Conservation (phyloP, 495 filamentous ascomycete genomes). For the Aspergillus campestris region DNA sequence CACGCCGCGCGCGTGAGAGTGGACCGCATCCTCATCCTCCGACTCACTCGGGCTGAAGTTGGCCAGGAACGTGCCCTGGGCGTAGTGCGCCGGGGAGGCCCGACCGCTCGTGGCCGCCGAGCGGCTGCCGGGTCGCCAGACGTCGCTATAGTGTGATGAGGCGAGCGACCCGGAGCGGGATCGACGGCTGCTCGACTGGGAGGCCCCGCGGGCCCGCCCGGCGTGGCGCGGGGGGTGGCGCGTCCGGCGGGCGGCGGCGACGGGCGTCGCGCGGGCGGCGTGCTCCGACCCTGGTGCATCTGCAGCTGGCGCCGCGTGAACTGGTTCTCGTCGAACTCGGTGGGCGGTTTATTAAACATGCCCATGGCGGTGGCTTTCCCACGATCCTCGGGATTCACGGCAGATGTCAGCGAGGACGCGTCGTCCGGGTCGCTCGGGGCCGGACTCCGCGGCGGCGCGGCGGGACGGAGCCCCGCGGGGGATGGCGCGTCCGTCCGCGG, state of each 20-base stretch:
- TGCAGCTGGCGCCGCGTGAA: slow-evolving; percentile 75
- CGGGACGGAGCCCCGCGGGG: slow-evolving; percentile 50
- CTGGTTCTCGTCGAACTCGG: slow-evolving; percentile 73
- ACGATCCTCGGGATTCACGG: slow-evolving; percentile 66
- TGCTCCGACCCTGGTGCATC: slow-evolving; percentile 60
- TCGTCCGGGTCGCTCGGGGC: slow-evolving; percentile 64
- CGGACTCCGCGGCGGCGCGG: slow-evolving; percentile 62
- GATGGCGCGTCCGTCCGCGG: slow-evolving; percentile 65
- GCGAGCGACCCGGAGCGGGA: slow-evolving; percentile 36
- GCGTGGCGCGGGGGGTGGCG: slow-evolving; percentile 18
- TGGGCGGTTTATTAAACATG: slow-evolving; percentile 69
- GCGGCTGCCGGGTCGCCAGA: slow-evolving; percentile 18
- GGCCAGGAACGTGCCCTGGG: slow-evolving; percentile 34
- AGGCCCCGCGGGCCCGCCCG: slow-evolving; percentile 29
- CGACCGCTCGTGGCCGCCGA: slow-evolving; percentile 20
- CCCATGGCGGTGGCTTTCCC: slow-evolving; percentile 83
- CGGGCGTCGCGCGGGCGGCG: slow-evolving; percentile 26
- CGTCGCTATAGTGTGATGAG: slow-evolving; percentile 38
- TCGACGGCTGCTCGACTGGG: slow-evolving; percentile 32
- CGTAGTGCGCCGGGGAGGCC: slow-evolving; percentile 22
- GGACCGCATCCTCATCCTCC: slow-evolving; percentile 31
- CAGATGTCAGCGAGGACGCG: slow-evolving; percentile 39
- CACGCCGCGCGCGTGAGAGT: slow-evolving; percentile 19
- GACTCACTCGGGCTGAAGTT: slow-evolving; percentile 37
- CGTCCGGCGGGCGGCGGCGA: slow-evolving; percentile 26